These are phyloP conservation scores for Symbiotaphrina buchneri DNA, from an alignment of 495 filamentous ascomycete genomes.

Conservation along the genomic window DNA sequence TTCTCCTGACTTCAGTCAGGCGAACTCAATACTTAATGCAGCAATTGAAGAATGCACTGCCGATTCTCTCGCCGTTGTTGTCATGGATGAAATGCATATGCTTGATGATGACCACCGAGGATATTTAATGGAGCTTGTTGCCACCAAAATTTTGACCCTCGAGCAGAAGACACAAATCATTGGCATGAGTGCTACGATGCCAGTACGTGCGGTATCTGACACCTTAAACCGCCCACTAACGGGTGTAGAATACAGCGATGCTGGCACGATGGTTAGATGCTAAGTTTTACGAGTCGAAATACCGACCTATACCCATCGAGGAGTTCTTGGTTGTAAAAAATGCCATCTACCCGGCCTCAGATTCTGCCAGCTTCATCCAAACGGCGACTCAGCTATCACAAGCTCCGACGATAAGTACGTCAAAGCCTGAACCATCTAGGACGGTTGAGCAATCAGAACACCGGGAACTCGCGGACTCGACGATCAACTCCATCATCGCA, in stretches of 20 bases:
- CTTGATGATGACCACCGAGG: slow-evolving; percentile 60
- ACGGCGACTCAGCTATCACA: slow-evolving; percentile 30
- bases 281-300: slow-evolving; percentile 49
- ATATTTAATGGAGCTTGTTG: slow-evolving; percentile 60
- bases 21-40: slow-evolving; percentile 55
- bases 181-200: slow-evolving; percentile 67
- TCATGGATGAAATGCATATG: slow-evolving; percentile 70
- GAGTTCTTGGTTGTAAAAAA: slow-evolving; percentile 62
- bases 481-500: slow-evolving; percentile 46
- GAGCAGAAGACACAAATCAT: slow-evolving; percentile 51
- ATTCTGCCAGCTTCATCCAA: slow-evolving; percentile 31
- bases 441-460: slow-evolving; percentile 28
- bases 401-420: slow-evolving; percentile 12
- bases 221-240: neutral
- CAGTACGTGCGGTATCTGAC: slow-evolving; percentile 22
- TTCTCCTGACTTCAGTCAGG: slow-evolving; percentile 20
- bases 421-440: slow-evolving; percentile 20
- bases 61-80: slow-evolving; percentile 38
- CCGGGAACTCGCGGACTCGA: slow-evolving; percentile 36
- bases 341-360: slow-evolving; percentile 39
- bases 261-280: slow-evolving; percentile 53
- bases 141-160: slow-evolving; percentile 51
- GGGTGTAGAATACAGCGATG: slow-evolving; percentile 35
- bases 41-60: slow-evolving; percentile 54
- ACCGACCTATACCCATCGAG: slow-evolving; percentile 50